phyloP scores from a whole-genome alignment of 495 filamentous ascomycete genomes.

The Penicillium nucicola region DNA sequence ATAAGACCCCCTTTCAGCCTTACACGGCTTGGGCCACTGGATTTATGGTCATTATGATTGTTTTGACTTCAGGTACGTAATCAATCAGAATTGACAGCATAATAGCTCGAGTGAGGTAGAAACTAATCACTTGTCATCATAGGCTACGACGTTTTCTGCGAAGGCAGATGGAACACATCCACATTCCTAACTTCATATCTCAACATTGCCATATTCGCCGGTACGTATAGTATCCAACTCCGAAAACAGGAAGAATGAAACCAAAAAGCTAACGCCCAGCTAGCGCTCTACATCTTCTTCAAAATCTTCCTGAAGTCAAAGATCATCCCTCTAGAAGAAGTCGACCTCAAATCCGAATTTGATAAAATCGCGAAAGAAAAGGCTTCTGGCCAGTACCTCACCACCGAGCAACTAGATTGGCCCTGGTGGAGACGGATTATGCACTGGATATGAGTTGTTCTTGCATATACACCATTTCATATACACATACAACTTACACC shows the following conservation, averaged over 20 bases:
- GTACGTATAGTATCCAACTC: background rate
- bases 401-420: background rate
- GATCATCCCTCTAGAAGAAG: slow-evolving; percentile 2
- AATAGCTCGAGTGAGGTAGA: too few species aligned
- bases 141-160: slow-evolving; percentile 7
- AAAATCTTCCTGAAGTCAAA: slow-evolving; percentile 8
- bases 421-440: slow-evolving; percentile 4
- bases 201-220: slow-evolving; percentile 8
- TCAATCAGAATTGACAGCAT: too few species aligned
- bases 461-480: background rate
- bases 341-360: slow-evolving; percentile 2
- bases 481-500: too few species aligned
- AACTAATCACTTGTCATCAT: background rate
- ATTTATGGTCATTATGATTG: slow-evolving; percentile 5
- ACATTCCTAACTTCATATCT: slow-evolving; percentile 9
- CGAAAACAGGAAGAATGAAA: background rate
- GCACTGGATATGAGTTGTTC: background rate
- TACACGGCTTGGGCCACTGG: slow-evolving; percentile 1
- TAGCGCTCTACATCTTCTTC: slow-evolving; percentile 7
- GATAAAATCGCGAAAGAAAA: slow-evolving; percentile 1
- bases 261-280: background rate
- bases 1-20: slow-evolving; percentile 5
- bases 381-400: background rate
- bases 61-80: slow-evolving; percentile 3
- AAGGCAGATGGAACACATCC: background rate